Conservation (phyloP, 345 rosid species). For the Conringia planisiliqua region DNA sequence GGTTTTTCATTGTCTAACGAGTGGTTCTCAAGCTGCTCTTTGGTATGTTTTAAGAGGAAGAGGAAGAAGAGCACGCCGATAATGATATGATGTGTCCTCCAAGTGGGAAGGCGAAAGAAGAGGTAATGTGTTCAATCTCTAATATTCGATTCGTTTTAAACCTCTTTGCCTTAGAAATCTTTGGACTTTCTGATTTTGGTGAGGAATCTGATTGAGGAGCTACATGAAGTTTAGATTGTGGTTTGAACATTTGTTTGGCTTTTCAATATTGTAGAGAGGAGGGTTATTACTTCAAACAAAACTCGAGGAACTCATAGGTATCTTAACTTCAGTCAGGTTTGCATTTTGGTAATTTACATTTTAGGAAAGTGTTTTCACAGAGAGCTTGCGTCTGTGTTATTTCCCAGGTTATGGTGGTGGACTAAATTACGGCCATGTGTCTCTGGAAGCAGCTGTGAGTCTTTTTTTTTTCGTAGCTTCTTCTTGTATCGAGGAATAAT, state of each 20-base stretch:
- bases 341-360: not conserved
- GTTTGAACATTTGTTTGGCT: slow-evolving; percentile 9
- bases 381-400: slow-evolving; percentile 1
- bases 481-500: not conserved
- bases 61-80: slow-evolving; percentile 33
- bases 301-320: slow-evolving; percentile 65
- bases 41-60: slow-evolving; percentile 35
- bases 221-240: not conserved
- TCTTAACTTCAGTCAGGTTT: not conserved
- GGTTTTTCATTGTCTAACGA: not conserved
- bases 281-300: slow-evolving; percentile 57
- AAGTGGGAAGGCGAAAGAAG: slow-evolving; percentile 34
- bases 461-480: not conserved
- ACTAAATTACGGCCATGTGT: not conserved
- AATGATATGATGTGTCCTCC: slow-evolving; percentile 35
- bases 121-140: slow-evolving; percentile 30
- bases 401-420: slow-evolving; percentile 34
- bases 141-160: not conserved
- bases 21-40: not conserved
- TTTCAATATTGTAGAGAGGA: slow-evolving; percentile 52
- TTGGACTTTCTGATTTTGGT: not conserved
- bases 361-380: not conserved
- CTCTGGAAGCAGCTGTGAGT: slow-evolving; percentile 41
- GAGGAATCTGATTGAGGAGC: not conserved
- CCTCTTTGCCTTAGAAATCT: not conserved